Conservation (phyloP, 2,329 filamentous ascomycete genomes). For the Cladosporium colombiae region DNA sequence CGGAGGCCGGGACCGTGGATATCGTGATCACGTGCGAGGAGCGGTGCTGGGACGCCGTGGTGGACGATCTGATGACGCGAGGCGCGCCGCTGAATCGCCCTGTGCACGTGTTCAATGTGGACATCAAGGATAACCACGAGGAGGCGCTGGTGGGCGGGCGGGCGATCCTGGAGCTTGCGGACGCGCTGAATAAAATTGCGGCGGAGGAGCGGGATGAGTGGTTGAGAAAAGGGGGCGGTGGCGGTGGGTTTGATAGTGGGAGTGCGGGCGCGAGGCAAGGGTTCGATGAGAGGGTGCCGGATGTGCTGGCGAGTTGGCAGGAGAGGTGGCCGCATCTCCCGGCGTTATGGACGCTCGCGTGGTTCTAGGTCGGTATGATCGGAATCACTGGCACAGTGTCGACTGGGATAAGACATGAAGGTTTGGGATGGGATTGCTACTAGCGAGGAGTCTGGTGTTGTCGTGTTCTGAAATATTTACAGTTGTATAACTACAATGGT, state of each 20-base stretch:
- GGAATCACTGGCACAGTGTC: neutral
- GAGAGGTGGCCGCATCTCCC: slow-evolving; percentile 90
- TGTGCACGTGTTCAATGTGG: slow-evolving; percentile 97
- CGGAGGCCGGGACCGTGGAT: slow-evolving; percentile 87
- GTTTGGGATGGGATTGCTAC: neutral
- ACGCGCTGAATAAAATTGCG: slow-evolving; percentile 79
- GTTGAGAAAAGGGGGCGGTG: slow-evolving; percentile 62
- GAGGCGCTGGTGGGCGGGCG: slow-evolving; percentile 88
- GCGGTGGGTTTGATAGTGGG: slow-evolving; percentile 67
- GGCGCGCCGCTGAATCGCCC: slow-evolving; percentile 86
- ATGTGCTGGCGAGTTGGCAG: slow-evolving; percentile 90
- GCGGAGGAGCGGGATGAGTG: slow-evolving; percentile 75
- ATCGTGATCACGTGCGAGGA: slow-evolving; percentile 97
- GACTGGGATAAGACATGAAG: neutral
- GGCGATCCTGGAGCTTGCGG: slow-evolving; percentile 88
- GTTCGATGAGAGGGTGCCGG: slow-evolving; percentile 92
- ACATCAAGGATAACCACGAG: slow-evolving; percentile 98
- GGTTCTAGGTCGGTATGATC: slow-evolving; percentile 81
- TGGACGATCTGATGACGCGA: slow-evolving; percentile 86
- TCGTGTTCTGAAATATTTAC: slow-evolving; percentile 1
- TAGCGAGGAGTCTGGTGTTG: slow-evolving; percentile 18
- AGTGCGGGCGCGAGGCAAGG: slow-evolving; percentile 65
- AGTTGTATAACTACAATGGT: neutral
- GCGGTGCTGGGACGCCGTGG: slow-evolving; percentile 94
- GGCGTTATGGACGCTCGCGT: slow-evolving; percentile 90